A percentile compares a stretch with the other conserved stretches of the same genome.
These are phyloP conservation scores for Talaromyces piceae DNA, from an alignment of 2,329 filamentous ascomycete genomes.

Conservation along the genomic window DNA sequence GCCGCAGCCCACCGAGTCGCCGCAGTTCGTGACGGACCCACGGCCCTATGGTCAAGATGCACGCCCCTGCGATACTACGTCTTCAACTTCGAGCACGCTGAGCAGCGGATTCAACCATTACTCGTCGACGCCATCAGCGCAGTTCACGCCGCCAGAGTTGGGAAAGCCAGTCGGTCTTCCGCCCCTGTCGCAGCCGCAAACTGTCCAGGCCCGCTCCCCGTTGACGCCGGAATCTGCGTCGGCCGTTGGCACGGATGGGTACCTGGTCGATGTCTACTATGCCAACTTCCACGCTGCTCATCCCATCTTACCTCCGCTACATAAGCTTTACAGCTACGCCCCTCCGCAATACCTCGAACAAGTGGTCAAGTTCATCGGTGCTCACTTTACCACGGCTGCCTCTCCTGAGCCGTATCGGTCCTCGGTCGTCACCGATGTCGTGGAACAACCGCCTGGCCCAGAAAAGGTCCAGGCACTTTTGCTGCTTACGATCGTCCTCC, in stretches of 20 bases:
- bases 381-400: conserved; percentile 44
- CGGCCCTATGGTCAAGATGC: conserved; percentile 23
- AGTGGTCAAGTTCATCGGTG: conserved; percentile 51
- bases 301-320: conserved; percentile 48
- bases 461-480: conserved; percentile 72
- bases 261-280: conserved; percentile 49
- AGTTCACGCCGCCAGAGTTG: conserved; percentile 2
- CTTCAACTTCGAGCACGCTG: conserved; percentile 30
- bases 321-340: conserved; percentile 30
- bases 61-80: conserved; percentile 30
- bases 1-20: conserved; percentile 25
- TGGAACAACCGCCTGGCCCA: conserved; percentile 39
- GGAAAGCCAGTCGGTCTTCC: not conserved
- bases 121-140: conserved; percentile 15
- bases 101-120: conserved; percentile 16
- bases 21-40: conserved; percentile 46
- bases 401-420: conserved; percentile 40
- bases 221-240: conserved; percentile 31
- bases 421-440: conserved; percentile 23
- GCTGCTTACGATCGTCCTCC: conserved; percentile 67
- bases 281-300: conserved; percentile 49
- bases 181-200: not conserved
- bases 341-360: conserved; percentile 43
- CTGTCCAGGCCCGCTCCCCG: conserved; percentile 15
- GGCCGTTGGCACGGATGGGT: conserved; percentile 26